Evolutionary conservation across 306 rosid genomes (phyloP), one percentile per base, ranked within the genome.

Genomic region (Astragalus membranaceus): DNA sequence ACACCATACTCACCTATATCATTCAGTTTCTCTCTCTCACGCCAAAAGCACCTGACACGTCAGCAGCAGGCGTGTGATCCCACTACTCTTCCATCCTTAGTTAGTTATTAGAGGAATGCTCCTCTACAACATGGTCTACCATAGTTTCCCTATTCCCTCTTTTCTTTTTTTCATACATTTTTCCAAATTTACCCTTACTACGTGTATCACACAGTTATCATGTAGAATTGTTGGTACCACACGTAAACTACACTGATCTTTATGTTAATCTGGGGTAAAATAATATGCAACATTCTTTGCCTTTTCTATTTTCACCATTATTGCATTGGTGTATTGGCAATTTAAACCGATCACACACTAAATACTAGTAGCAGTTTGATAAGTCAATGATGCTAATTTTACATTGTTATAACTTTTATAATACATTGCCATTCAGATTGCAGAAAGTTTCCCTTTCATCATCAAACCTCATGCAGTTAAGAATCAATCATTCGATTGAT

Each of bases 261-360:
- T 69, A 69, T 68, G 51, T 58, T 59, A 64, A 70, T 64, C 67
- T 39, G 14, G 57, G 15, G 32, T 35, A 46, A 54, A 70, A 23
- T 16, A 6, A 50, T 10, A 23, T 43, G 39, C 51, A 12, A 23
- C 62, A 77, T 43, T 73, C 55, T 50, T 64, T 53, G 15, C 7
- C 41, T 63, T 62, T 77, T 47, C 62, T 63, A 32, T 50, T 66
- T 65, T 65, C 67, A 73, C 58, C 52, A 52, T 46, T 67, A 72
- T 11, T 52, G 46, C 1, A 9, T 33, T 46, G 73, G 56, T 56
- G 48, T 43, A 30, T 64, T 54, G 62, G 29, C n/a, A 53, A 53
- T 37, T 17, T 17, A 61, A 61, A 73, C 54, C 3, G 35, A 55
- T 58, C 53, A 56, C 42, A 15, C 46, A 42, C 49, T 44, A 63